These are phyloP conservation scores for Pseudofabraea citricarpa DNA, from an alignment of 2,329 filamentous ascomycete genomes.

Conservation along the genomic window DNA sequence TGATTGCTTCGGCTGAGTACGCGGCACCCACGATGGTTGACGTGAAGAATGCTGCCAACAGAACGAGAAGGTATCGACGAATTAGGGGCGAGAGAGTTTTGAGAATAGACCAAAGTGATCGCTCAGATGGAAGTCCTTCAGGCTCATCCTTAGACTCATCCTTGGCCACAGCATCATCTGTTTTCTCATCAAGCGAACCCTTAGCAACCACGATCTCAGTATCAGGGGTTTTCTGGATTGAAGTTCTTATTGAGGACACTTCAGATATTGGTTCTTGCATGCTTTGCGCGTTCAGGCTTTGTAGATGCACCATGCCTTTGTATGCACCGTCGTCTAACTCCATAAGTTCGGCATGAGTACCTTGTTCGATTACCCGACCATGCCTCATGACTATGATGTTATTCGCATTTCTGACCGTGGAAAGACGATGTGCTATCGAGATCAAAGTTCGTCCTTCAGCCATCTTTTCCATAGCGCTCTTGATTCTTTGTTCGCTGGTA, in stretches of 20 bases:
- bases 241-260: too few species aligned
- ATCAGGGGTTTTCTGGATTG: too few species aligned
- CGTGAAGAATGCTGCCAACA: constrained; percentile 37
- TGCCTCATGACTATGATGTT: constrained; percentile 92
- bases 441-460: constrained; percentile 87
- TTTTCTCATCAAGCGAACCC: too few species aligned
- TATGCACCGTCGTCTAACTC: constrained; percentile 63
- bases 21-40: constrained; percentile 50
- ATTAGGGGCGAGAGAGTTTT: background rate
- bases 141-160: too few species aligned
- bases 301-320: background rate
- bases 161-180: too few species aligned
- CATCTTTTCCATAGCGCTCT: constrained; percentile 84
- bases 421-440: constrained; percentile 90
- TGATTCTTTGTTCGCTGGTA: constrained; percentile 89
- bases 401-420: constrained; percentile 88
- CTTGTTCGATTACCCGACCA: constrained; percentile 87
- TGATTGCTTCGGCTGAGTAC: constrained; percentile 49
- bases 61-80: constrained; percentile 1
- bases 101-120: background rate
- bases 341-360: constrained; percentile 77
- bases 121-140: too few species aligned
- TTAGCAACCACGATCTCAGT: too few species aligned
- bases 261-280: too few species aligned
- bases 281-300: too few species aligned